phyloP scores from a whole-genome alignment of 192 early-diverging fungal genomes.

The Gonapodya prolifera region DNA sequence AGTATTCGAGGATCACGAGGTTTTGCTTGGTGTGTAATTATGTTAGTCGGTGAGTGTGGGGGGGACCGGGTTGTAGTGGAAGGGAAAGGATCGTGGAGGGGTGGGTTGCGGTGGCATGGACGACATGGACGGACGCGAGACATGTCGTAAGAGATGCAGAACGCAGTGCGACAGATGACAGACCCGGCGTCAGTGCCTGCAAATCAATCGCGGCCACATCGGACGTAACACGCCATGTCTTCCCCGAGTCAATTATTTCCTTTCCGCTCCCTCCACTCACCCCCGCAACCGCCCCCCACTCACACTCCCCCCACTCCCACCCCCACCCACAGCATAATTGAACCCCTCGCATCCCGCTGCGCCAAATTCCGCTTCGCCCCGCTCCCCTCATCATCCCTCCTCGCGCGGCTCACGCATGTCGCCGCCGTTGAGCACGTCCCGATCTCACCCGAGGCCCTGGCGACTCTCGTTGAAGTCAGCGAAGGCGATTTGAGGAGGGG shows the following conservation, averaged over 20 bases:
- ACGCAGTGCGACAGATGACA: background rate
- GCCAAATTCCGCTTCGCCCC: constrained; percentile 92
- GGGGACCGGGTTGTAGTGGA: no score
- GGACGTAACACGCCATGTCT: constrained; percentile 10
- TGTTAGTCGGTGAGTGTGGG: constrained; percentile 38
- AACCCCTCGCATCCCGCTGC: constrained; percentile 85
- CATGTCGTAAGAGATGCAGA: no score
- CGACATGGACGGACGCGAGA: no score
- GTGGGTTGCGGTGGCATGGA: no score
- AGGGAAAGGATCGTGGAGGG: no score
- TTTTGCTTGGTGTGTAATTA: constrained; percentile 95
- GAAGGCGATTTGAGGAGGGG: constrained; percentile 87
- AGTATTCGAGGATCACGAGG: constrained; percentile 74
- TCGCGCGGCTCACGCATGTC: constrained; percentile 51
- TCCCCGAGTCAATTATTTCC: constrained; percentile 12
- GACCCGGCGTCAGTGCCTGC: background rate
- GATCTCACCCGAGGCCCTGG: constrained; percentile 37
- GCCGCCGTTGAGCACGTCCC: constrained; percentile 53
- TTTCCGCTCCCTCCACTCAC: background rate
- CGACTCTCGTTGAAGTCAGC: constrained; percentile 53
- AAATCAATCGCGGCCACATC: background rate
- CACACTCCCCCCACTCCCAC: no score
- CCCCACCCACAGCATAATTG: constrained; percentile 70
- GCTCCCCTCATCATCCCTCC: constrained; percentile 46
- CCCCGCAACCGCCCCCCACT: no score